Evolutionary conservation across 2,329 filamentous ascomycete genomes (phyloP), one percentile per base, ranked within the genome.

Genomic region (Ascochyta rabiei): DNA sequence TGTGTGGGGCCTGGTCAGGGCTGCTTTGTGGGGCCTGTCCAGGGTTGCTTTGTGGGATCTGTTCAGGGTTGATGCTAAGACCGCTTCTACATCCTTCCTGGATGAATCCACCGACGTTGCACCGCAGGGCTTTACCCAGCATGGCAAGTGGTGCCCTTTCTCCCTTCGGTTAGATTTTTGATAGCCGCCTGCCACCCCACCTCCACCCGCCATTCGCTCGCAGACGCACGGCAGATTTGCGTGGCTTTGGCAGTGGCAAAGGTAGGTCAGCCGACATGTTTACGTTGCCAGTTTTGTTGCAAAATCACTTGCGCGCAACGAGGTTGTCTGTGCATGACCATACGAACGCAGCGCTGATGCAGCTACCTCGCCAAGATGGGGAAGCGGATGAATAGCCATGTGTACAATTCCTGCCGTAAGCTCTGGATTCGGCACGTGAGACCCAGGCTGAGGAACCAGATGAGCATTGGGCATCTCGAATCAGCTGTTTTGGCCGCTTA

Each of bases 111-210:
- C 52, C 52, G 52, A 55, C 23, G 46, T 55, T 12, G 41, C 31
- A 49, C 52, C 52, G 50, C 23, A n/a, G 12, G 21, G 35, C 41
- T 19, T 54, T 49, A 39, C 52, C 47, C 15, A 34, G 19, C 2
- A 18, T 26, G 41, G 52, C 52, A 54, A 54, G 52, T 54, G 52
- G 46, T 54, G 40, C 46, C 41, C 52, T 49, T 48, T 40, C 40
- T 40, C 28, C 35, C 31, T 54, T 21, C 6, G 30, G 52, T 48
- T 54, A 45, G 45, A 12, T 19, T n/a, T 10, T 6, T 46, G 40
- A 40, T 40, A 40, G 34, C 40, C 43, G 43, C 43, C 39, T 37
- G 47, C 30, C 38, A 41, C 35, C 12, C 10, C 16, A 18, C 37
- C 49, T 31, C 21, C 30, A 15, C 24, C 34, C 51, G 35, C 41